phyloP scores from a whole-genome alignment of 1,284 basidiomycete genomes.

The Leccinum discolor region DNA sequence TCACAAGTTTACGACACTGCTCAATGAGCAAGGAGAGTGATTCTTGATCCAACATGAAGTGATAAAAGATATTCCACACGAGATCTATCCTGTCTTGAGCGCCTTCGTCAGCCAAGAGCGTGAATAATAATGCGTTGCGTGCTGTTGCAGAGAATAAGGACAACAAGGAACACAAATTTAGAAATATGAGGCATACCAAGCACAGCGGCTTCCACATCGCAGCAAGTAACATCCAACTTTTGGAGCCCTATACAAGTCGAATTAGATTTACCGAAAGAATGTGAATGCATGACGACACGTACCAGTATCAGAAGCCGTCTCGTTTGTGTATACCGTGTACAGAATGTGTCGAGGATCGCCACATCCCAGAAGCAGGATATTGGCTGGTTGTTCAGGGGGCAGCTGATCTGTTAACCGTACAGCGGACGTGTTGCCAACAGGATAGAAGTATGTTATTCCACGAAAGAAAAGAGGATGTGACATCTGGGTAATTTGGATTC shows the following conservation, averaged over 20 bases:
- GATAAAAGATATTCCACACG: constrained; percentile 59
- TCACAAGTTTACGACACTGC: constrained; percentile 47
- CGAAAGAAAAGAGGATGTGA: constrained; percentile 33
- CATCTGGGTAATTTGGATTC: constrained; percentile 26
- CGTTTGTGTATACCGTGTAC: constrained; percentile 40
- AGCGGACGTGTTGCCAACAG: constrained; percentile 58
- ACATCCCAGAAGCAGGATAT: constrained; percentile 54
- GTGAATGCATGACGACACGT: neutral
- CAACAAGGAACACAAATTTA: neutral
- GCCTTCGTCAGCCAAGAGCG: constrained; percentile 36
- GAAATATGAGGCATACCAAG: constrained; percentile 39
- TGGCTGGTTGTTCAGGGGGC: constrained; percentile 44
- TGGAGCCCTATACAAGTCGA: constrained; percentile 30
- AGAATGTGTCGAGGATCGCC: constrained; percentile 60
- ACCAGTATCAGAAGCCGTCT: constrained; percentile 6
- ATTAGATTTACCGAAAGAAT: constrained; percentile 17
- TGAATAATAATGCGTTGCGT: constrained; percentile 40
- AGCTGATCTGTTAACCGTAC: constrained; percentile 49
- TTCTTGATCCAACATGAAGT: constrained; percentile 48
- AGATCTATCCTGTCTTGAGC: constrained; percentile 13
- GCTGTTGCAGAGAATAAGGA: constrained; percentile 26
- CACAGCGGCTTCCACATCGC: constrained; percentile 57
- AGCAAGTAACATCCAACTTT: constrained; percentile 58
- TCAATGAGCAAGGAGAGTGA: constrained; percentile 38
- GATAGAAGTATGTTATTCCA: constrained; percentile 47